A percentile compares a stretch with the other conserved stretches of the same genome.
Evolutionary conservation across 2,329 filamentous ascomycete genomes (phyloP).

Genomic region (Leptographium lundbergii): DNA sequence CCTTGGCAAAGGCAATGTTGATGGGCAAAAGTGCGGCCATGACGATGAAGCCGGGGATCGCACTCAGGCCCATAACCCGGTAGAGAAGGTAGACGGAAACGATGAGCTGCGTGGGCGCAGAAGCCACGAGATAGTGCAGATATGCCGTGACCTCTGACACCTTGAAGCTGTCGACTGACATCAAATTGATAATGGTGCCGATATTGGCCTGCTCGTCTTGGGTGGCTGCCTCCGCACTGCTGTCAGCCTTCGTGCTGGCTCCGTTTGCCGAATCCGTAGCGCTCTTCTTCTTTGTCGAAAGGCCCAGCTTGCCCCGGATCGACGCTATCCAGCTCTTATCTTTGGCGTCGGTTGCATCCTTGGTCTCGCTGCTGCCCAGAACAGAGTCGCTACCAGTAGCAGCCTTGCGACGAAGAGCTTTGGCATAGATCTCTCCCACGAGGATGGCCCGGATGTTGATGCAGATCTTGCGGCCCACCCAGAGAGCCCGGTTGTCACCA

Average conservation of each 20-base stretch:
- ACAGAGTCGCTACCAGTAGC: constrained; percentile 64
- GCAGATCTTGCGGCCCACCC: constrained; percentile 88
- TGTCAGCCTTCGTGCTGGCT: constrained; percentile 18
- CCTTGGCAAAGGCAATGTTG: constrained; percentile 78
- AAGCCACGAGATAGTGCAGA: constrained; percentile 87
- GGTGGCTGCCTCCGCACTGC: constrained; percentile 21
- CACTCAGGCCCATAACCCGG: constrained; percentile 80
- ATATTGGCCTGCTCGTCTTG: constrained; percentile 70
- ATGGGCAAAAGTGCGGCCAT: constrained; percentile 82
- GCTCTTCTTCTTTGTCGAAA: constrained; percentile 34
- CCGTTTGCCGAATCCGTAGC: constrained; percentile 16
- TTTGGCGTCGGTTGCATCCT: constrained; percentile 23
- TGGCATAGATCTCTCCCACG: constrained; percentile 94
- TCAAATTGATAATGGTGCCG: constrained; percentile 98
- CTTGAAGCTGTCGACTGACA: constrained; percentile 99
- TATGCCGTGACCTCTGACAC: constrained; percentile 91
- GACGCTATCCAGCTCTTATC: constrained; percentile 32
- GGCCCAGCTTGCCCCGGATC: constrained; percentile 44
- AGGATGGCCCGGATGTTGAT: constrained; percentile 89
- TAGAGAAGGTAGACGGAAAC: constrained; percentile 76
- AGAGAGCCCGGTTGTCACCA: constrained; percentile 74
- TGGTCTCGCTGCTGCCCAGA: constrained; percentile 40
- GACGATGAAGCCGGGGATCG: constrained; percentile 81
- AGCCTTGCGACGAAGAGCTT: constrained; percentile 83
- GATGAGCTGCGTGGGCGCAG: constrained; percentile 76